Evolutionary conservation across 1,139 yeast species (phyloP), one percentile per base, ranked within the genome.

Genomic region (Nadsonia commutata): DNA sequence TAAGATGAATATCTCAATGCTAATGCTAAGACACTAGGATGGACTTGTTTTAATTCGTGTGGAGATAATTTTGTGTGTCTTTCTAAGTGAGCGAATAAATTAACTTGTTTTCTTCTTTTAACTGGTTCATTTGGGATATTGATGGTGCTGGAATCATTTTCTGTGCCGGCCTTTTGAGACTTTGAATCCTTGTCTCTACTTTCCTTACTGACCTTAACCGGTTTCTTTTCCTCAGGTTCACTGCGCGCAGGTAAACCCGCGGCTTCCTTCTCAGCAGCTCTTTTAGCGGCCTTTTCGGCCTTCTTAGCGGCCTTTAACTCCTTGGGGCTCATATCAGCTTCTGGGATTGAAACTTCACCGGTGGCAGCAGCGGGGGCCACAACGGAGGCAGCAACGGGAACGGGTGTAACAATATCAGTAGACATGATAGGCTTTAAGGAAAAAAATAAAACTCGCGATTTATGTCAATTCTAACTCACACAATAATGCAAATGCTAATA

Each of bases 221-320:
- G 33, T 27, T 9, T 27, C 16, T 27, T 27, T 27, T 27, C 33
- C 4, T 46, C 36, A 43, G 53, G 40, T 49, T 51, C 50, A 43
- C 44, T 43, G 42, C 51, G 42, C 40, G 51, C 45, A 44, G 66
- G 54, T 16, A 45, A 43, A 6, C 56, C 61, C 19, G 74, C 67
- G 13, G 74, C 75, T 49, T 66, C 72, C 53, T 76, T 78, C 50
- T 76, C 71, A 2, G 74, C 79, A 5, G 88, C 88, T 60, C 96
- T 70, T 59, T 84, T 83, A 40, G 90, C 94, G 5, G 94, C 90
- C 62, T 88, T 88, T 56, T 86, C 95, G 55, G 77, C 75, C 68
- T 86, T 85, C 60, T 85, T 84, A 59, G 79, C 65, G 54, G 86
- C 95, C 59, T 88, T 88, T 51, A 86, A 69, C 57, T 86, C 94